Evolutionary conservation across 768 basidiomycete species (phyloP).

Genomic region (Boletus rubescentipes): DNA sequence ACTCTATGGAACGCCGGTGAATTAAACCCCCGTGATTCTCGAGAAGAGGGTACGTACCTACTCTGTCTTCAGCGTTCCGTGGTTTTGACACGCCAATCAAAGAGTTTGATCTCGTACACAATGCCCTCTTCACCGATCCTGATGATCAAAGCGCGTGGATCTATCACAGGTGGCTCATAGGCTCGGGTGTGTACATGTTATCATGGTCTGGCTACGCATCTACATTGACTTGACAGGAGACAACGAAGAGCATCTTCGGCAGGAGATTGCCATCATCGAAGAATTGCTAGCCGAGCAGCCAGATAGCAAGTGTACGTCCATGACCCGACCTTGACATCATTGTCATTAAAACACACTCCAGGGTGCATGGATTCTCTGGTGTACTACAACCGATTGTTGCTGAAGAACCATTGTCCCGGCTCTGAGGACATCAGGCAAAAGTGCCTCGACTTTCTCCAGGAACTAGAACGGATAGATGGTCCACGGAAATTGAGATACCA

Average conservation of each 20-base stretch:
- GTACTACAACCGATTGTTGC: conserved; percentile 72
- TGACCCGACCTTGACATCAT: neutral
- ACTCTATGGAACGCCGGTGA: conserved; percentile 63
- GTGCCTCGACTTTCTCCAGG: conserved; percentile 51
- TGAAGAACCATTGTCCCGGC: conserved; percentile 44
- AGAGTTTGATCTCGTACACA: conserved; percentile 93
- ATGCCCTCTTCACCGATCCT: conserved; percentile 96
- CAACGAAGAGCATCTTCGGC: conserved; percentile 53
- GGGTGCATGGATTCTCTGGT: conserved; percentile 96
- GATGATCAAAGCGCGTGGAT: conserved; percentile 97
- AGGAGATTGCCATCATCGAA: conserved; percentile 77
- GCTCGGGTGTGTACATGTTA: conserved; percentile 52
- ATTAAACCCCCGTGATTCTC: conserved; percentile 51
- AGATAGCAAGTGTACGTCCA: conserved; percentile 81
- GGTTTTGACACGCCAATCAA: neutral
- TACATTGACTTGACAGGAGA: conserved; percentile 46
- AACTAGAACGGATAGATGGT: conserved; percentile 64
- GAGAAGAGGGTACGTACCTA: conserved; percentile 61
- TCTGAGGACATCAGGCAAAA: conserved; percentile 43
- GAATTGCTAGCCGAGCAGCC: conserved; percentile 87
- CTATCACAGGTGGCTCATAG: conserved; percentile 97
- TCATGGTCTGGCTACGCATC: neutral
- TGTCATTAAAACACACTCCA: conserved; percentile 27
- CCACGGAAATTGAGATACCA: conserved; percentile 65
- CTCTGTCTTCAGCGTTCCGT: neutral